phyloP scores from a whole-genome alignment of 2,329 filamentous ascomycete genomes.

The Torrubiellomyces zombiae region DNA sequence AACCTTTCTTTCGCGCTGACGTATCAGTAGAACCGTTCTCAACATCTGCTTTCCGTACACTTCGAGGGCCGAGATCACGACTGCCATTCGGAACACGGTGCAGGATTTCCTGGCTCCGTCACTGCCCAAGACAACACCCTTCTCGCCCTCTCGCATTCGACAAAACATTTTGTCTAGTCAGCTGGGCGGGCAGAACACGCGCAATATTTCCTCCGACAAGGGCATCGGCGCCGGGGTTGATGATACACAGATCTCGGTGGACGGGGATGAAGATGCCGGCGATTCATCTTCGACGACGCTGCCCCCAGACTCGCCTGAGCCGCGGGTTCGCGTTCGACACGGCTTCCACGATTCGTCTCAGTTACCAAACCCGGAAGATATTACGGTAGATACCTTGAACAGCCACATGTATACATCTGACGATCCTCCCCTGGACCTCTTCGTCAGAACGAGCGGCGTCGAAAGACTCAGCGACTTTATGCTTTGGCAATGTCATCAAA shows the following conservation, averaged over 20 bases:
- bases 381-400: constrained; percentile 67
- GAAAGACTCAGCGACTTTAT: constrained; percentile 91
- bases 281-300: constrained; percentile 45
- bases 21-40: constrained; percentile 33
- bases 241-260: constrained; percentile 17
- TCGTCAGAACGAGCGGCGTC: constrained; percentile 85
- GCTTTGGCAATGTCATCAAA: constrained; percentile 93
- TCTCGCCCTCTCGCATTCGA: constrained; percentile 75
- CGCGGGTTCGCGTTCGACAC: constrained; percentile 16
- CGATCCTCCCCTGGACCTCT: constrained; percentile 75
- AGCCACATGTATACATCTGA: constrained; percentile 77
- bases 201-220: constrained; percentile 30
- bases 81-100: constrained; percentile 75
- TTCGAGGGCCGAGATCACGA: constrained; percentile 85
- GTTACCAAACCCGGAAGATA: constrained; percentile 63
- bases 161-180: constrained; percentile 66
- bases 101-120: constrained; percentile 67
- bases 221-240: constrained; percentile 26
- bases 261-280: constrained; percentile 30
- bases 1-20: no score
- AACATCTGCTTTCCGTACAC: constrained; percentile 99
- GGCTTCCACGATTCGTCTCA: constrained; percentile 19
- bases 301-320: constrained; percentile 34
- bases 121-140: constrained; percentile 48
- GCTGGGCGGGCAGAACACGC: constrained; percentile 28